Evolutionary conservation across 208 protist genomes (phyloP), one percentile per base, ranked within the genome.

Genomic region (Trichomonas gallinae): DNA sequence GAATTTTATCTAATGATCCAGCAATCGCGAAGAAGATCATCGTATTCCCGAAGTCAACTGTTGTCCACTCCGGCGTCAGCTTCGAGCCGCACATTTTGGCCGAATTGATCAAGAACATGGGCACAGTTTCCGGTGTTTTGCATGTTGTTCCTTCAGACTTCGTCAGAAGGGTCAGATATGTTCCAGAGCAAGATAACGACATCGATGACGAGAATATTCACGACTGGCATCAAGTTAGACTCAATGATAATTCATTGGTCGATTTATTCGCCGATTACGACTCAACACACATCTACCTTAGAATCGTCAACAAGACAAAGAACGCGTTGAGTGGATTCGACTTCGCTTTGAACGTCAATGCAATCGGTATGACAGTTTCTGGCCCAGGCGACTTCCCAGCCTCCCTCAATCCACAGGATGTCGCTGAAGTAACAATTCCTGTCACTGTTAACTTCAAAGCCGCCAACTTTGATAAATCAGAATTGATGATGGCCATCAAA

Each of bases 21-120:
- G 34, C 13, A 3, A 11, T 34, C 31, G 46, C 93, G 0, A 96
- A 96, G 36, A 49, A 63, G 31, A 38, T 96, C 36, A 31, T 96
- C 11, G 10, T 93, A 4, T 93, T 93, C 36, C 40, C 13, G 42
- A 93, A 93, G 44, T 13, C 42, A 38, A 40, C 87, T 58, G 87
- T 93, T 51, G 15, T 51, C 13, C 87, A 93, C 44, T 48, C 87
- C 42, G 87, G 87, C 17, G 44, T 51, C 13, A 42, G 38, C 10
- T 93, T 93, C 46, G 21, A 48, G 26, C 87, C 87, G 38, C 40
- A 48, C 42, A 51, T 93, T 36, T 31, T 93, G 2, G 40, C 40
- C 44, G 87, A 93, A 36, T 36, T 93, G 2, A 93, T 93, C 45
- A 93, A 51, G 44, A 93, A 93, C n/a, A 93, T 93, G 87, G 87